Percentiles rank a stretch among this genome's conserved stretches.
Conservation (phyloP, 2,329 filamentous ascomycete genomes). For the Emydomyces testavorans region DNA sequence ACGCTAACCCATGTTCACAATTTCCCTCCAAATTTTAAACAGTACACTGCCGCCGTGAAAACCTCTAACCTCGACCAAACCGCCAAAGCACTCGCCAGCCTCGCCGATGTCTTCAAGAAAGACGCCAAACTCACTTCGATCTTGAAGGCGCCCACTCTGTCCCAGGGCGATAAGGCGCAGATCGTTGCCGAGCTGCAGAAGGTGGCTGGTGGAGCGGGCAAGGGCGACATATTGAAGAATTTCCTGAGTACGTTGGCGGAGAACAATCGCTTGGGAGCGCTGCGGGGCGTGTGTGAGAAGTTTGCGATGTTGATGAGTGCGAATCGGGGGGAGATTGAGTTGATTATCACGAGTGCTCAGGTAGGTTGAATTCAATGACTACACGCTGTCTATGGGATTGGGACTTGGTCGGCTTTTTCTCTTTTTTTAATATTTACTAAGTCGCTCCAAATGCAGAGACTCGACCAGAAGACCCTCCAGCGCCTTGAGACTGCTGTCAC, state of each 20-base stretch:
- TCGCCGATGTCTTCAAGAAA: conserved; percentile 62
- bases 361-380: conserved; percentile 44
- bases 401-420: conserved; percentile 3
- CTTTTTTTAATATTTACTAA: too few relatives aligned
- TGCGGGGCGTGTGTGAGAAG: conserved; percentile 75
- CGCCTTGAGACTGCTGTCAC: conserved; percentile 77
- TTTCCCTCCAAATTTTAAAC: too few relatives aligned
- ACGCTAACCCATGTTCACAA: too few relatives aligned
- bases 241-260: conserved; percentile 81
- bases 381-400: not conserved
- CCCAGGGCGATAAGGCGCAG: conserved; percentile 64
- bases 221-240: conserved; percentile 79
- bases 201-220: conserved; percentile 56
- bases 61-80: conserved; percentile 72
- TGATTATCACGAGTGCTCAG: conserved; percentile 80
- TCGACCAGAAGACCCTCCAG: conserved; percentile 75
- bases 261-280: conserved; percentile 84
- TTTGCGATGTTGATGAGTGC: conserved; percentile 80
- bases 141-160: conserved; percentile 70
- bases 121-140: conserved; percentile 70
- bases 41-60: conserved; percentile 97
- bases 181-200: conserved; percentile 84
- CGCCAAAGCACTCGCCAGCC: conserved; percentile 62
- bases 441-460: too few relatives aligned
- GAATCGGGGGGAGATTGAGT: conserved; percentile 81